A percentile compares a stretch with the other conserved stretches of the same genome.
phyloP scores from a whole-genome alignment of 257 asterid genomes.

The Agastache rugosa region DNA sequence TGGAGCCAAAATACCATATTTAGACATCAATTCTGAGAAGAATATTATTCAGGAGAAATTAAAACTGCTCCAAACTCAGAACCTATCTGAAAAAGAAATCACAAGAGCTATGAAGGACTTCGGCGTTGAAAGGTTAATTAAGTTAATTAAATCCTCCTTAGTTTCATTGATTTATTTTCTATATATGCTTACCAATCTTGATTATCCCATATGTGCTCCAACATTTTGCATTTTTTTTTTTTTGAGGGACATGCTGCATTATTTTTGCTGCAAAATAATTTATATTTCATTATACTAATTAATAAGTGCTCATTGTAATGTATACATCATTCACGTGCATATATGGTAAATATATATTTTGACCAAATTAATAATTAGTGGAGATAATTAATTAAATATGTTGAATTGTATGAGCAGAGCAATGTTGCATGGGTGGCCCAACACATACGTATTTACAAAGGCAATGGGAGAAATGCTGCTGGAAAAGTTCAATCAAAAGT shows the following conservation, averaged over 20 bases:
- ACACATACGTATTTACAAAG: slow-evolving; percentile 70
- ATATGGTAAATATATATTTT: too few relatives aligned
- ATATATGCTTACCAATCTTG: too few relatives aligned
- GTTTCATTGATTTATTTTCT: too few relatives aligned
- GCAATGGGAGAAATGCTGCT: slow-evolving; percentile 76
- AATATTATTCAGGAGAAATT: slow-evolving; percentile 48
- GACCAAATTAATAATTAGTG: too few relatives aligned
- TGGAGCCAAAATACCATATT: slow-evolving; percentile 43
- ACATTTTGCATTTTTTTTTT: too few relatives aligned
- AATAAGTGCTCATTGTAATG: too few relatives aligned
- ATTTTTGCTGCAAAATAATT: too few relatives aligned
- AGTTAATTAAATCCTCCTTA: not conserved
- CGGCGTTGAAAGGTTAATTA: slow-evolving; percentile 60
- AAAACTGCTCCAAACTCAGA: slow-evolving; percentile 38
- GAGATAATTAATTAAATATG: not conserved
- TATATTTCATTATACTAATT: too few relatives aligned
- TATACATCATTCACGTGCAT: too few relatives aligned
- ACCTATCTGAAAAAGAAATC: slow-evolving; percentile 41
- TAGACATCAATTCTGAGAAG: slow-evolving; percentile 56
- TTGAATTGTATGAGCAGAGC: slow-evolving; percentile 44
- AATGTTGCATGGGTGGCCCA: slow-evolving; percentile 72
- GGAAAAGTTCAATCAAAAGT: slow-evolving; percentile 41
- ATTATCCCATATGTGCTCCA: too few relatives aligned
- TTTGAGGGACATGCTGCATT: too few relatives aligned
- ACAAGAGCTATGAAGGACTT: slow-evolving; percentile 56